Percentiles rank a stretch among this genome's conserved stretches.
Conservation (phyloP, 805 yeast species). For the Blastobotrys robertii region DNA sequence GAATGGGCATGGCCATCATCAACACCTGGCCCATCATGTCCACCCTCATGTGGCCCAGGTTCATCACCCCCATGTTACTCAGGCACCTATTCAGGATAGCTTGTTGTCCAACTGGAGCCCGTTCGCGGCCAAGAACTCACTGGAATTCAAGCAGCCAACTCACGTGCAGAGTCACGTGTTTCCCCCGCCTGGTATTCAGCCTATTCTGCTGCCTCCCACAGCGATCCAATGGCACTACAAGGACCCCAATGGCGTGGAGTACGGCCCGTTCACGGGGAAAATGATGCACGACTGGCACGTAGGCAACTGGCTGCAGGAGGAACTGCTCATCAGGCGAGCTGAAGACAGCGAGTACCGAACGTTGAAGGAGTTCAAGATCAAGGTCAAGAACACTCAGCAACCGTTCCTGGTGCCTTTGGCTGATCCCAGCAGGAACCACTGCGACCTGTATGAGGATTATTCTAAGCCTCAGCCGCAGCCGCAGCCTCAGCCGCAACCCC, state of each 20-base stretch:
- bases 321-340: constrained; percentile 47
- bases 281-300: constrained; percentile 74
- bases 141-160: not conserved
- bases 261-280: constrained; percentile 71
- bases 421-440: not conserved
- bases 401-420: constrained; percentile 51
- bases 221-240: constrained; percentile 59
- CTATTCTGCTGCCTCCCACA: constrained; percentile 28
- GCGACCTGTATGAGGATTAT: not conserved
- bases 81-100: not conserved
- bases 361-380: constrained; percentile 43
- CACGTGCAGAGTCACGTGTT: not conserved
- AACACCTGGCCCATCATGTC: not conserved
- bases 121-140: not conserved
- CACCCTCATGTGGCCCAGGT: not conserved
- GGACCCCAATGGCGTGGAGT: constrained; percentile 60
- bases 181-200: constrained; percentile 15
- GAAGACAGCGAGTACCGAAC: constrained; percentile 43
- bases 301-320: constrained; percentile 46
- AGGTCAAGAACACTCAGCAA: constrained; percentile 37
- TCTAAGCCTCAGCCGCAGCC: not conserved
- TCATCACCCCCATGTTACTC: no score
- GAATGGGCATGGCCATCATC: not conserved
- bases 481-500: not conserved
- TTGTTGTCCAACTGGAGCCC: constrained; percentile 2